phyloP scores from a whole-genome alignment of 192 early-diverging fungal genomes.

The Thamnidium elegans region DNA sequence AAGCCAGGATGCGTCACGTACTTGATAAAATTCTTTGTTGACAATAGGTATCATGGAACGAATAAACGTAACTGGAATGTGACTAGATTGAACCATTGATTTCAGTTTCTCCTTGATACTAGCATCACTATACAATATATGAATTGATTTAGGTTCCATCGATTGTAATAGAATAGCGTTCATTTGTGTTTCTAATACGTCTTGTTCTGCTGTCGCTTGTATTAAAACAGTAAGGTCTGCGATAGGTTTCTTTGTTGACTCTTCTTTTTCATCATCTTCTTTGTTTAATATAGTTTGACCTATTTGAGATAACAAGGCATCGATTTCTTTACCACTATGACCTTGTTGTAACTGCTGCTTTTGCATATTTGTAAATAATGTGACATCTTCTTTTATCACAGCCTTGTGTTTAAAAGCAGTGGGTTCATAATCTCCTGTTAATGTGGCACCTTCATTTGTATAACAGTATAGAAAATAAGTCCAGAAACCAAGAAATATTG shows the following conservation, averaged over 20 bases:
- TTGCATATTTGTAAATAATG: background rate
- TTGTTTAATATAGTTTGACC: background rate
- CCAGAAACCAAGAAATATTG: background rate
- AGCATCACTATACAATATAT: background rate
- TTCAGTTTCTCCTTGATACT: background rate
- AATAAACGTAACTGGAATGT: background rate
- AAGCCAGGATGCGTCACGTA: background rate
- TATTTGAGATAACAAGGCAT: no score
- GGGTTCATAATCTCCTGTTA: background rate
- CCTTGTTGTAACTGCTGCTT: background rate
- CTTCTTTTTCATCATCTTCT: background rate
- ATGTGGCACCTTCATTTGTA: background rate
- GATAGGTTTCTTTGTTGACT: no score
- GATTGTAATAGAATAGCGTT: background rate
- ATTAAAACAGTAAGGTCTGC: no score
- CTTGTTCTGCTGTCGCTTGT: no score
- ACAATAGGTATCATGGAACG: background rate
- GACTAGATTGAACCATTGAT: background rate
- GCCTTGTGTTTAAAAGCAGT: background rate
- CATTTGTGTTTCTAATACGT: background rate
- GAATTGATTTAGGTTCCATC: background rate
- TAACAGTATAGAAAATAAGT: constrained; percentile 3
- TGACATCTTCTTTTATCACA: background rate
- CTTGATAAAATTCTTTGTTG: background rate
- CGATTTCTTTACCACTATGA: no score